Evolutionary conservation across 345 rosid genomes (phyloP), one percentile per base, ranked within the genome.

Genomic region (Brassica nigra): DNA sequence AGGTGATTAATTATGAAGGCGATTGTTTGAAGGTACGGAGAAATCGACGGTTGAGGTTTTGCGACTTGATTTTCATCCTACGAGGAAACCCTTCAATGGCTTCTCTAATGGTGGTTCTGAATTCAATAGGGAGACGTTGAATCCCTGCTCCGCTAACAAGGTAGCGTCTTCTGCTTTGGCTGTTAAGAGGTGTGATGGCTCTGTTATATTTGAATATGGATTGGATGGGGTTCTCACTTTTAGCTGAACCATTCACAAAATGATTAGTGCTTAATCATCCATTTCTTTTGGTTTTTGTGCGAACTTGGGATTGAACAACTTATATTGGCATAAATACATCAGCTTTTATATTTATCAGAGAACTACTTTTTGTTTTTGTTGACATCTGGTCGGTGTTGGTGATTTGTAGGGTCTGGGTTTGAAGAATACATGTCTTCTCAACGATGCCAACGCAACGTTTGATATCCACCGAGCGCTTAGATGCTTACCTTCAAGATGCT

Each of bases 101-200:
- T 78, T 87, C 62, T 78, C 67, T 2, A 83, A 65, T 54, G 71
- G 78, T 2, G 4, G 37, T 54, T 86, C 87, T 4, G 88, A 87
- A 88, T 94, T 92, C 75, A 81, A 80, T 83, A 83, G 92, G 37
- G 94, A 92, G 84, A 90, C 95, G 8, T 77, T 91, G 74, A 92
- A 92, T 80, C 88, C 91, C 9, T 64, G 61, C 59, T 73, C 80
- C 34, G 80, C 31, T 76, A 80, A 68, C 76, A 82, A 71, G 30
- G 74, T 65, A 57, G 27, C 34, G 3, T 77, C 42, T 8, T 28
- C 80, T 61, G 77, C 37, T 31, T 68, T 37, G 39, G 61, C 81
- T 7, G 74, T 71, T 36, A 88, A 82, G 86, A 89, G 80, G 65
- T 70, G 69, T 2, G 94, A 89, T 2, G 84, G 76, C 44, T 82